Base-by-base conservation (phyloP, 495 filamentous ascomycete species). In the Penicillium fimorum region DNA sequence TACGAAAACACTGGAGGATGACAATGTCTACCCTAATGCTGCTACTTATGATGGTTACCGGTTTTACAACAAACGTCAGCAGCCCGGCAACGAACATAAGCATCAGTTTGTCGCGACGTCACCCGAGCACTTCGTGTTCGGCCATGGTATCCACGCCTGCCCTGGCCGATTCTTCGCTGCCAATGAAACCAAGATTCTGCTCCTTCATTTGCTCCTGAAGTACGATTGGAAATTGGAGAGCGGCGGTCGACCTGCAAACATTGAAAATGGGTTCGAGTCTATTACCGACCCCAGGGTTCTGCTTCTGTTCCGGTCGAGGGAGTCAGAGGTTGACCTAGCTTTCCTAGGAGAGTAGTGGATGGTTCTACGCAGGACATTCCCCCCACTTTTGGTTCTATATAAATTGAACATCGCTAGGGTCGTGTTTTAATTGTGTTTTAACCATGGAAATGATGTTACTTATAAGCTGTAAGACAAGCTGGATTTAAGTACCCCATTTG, bases 101-200 rank as follows among this genome's bases (percentile, higher is more conserved):
- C 70, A 70, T 38, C 79, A 82, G 50, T 58, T 81, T 27, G 77
- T 78, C 4, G 70, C 70, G 29, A 79, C 81, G 0, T 75, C 68
- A 25, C 46, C 61, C n/a, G 68, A 78, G 24, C 68, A 76, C 52
- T 66, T 77, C 6, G 65, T 60, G 1, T 84, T 82, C 51, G 79
- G 81, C 0, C 70, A 76, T 47, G 81, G 82, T 7, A 50, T 67
- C 35, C 79, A 86, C 50, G 81, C 84, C 0, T 83, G 80, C 50
- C 78, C 80, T 5, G 81, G 81, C 0, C 67, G 81, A 12, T 80
- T 82, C 62, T 81, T 83, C 51, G 81, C 80, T 2, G 61, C 67
- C 2, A 71, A 74, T 42, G 77, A 81, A 66, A 61, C 76, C 30
- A 83, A 84, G 56, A 73, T 80, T 51, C 15, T 69, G 48, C 55